Evolutionary conservation across 768 basidiomycete genomes (phyloP).

Genomic region (Mycena chlorophos): DNA sequence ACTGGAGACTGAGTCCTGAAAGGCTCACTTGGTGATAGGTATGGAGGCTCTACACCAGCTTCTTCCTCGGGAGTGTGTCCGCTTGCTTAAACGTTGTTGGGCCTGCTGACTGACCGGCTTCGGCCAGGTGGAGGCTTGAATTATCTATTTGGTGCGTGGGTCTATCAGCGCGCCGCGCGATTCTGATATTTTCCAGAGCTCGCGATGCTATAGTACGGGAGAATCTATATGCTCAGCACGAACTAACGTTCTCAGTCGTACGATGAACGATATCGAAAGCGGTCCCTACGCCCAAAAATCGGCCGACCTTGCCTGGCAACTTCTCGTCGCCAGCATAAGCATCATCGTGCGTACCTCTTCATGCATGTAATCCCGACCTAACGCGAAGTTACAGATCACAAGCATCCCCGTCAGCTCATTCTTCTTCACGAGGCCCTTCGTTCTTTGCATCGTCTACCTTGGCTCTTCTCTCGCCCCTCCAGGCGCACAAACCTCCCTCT

Average conservation of each 20-base stretch:
- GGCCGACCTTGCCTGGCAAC: slow-evolving; percentile 78
- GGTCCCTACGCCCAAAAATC: slow-evolving; percentile 58
- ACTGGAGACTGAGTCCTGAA: neutral
- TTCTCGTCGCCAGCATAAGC: slow-evolving; percentile 50
- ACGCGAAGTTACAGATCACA: slow-evolving; percentile 34
- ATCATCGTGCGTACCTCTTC: slow-evolving; percentile 56
- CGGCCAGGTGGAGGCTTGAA: slow-evolving; percentile 50
- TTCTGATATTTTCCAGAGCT: slow-evolving; percentile 35
- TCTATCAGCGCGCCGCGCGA: neutral
- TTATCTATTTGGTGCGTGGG: slow-evolving; percentile 55
- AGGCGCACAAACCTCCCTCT: slow-evolving; percentile 68
- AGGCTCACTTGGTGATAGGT: slow-evolving; percentile 41
- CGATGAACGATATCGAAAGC: slow-evolving; percentile 63
- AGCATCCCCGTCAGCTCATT: slow-evolving; percentile 61
- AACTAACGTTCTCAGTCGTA: slow-evolving; percentile 49
- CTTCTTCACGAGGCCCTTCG: slow-evolving; percentile 64
- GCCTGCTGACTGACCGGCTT: neutral
- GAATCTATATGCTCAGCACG: slow-evolving; percentile 8
- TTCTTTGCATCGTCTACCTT: slow-evolving; percentile 69
- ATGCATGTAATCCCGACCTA: neutral
- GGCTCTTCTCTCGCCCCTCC: slow-evolving; percentile 64
- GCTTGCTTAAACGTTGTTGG: neutral
- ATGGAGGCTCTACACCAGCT: slow-evolving; percentile 72
- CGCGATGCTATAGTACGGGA: slow-evolving; percentile 71
- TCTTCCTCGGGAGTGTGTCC: slow-evolving; percentile 66